Percentiles rank a stretch among this genome's conserved stretches.
Evolutionary conservation across 108 stramenopile species (phyloP).

Genomic region (Cyclotella cryptica): DNA sequence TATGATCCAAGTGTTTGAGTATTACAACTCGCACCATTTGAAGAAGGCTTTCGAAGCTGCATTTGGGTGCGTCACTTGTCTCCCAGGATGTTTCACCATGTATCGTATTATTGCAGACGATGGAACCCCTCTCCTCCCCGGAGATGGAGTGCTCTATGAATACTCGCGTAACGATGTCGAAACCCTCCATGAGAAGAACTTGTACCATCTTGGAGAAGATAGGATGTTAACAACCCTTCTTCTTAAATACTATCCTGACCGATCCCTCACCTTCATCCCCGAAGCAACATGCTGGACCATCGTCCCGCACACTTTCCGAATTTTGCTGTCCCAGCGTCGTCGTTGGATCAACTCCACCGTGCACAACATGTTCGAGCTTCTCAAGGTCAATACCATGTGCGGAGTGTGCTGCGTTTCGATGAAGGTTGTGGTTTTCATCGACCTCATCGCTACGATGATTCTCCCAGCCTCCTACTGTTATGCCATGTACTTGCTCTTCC

Average conservation of each 20-base stretch:
- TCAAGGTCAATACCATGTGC: conserved; percentile 71
- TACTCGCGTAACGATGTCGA: conserved; percentile 65
- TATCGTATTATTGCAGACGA: conserved; percentile 56
- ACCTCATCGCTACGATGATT: conserved; percentile 66
- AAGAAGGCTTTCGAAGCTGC: conserved; percentile 70
- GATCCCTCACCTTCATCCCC: conserved; percentile 60
- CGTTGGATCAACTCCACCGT: conserved; percentile 74
- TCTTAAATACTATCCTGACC: conserved; percentile 57
- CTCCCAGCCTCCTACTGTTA: conserved; percentile 61
- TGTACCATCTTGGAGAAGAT: conserved; percentile 68
- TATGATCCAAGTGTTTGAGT: conserved; percentile 70
- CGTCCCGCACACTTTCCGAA: conserved; percentile 60
- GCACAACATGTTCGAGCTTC: conserved; percentile 71
- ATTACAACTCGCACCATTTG: conserved; percentile 60
- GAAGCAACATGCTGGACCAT: conserved; percentile 68
- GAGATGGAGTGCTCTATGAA: conserved; percentile 52
- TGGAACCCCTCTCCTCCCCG: conserved; percentile 51
- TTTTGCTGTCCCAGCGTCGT: conserved; percentile 64
- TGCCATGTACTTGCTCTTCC: conserved; percentile 53
- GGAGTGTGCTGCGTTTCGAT: conserved; percentile 71
- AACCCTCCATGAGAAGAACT: conserved; percentile 67
- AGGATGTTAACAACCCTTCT: conserved; percentile 73
- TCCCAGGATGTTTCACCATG: conserved; percentile 74
- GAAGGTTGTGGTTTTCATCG: conserved; percentile 63
- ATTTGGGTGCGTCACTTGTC: conserved; percentile 68